Conservation (phyloP, 305 asterid genomes). For the Petunia hybrid region DNA sequence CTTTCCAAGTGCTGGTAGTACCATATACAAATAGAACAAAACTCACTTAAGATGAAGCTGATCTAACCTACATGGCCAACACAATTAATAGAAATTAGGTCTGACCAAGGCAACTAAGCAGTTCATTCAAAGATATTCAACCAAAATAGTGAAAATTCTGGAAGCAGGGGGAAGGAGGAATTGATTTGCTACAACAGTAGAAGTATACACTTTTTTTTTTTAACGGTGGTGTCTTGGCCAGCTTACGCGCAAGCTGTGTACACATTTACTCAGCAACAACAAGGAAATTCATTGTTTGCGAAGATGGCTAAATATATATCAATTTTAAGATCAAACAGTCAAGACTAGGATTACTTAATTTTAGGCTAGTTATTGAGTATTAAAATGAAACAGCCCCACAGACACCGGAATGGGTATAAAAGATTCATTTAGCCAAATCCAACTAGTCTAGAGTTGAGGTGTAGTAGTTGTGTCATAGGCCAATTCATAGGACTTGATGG, state of each 20-base stretch:
- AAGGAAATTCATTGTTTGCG: not conserved
- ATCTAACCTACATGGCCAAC: not conserved
- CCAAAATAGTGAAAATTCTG: too few species aligned
- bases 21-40: not conserved
- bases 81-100: conserved; percentile 9
- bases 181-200: not conserved
- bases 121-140: too few species aligned
- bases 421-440: too few species aligned
- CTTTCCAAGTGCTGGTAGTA: not conserved
- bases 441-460: too few species aligned
- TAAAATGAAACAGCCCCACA: not conserved
- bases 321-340: not conserved
- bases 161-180: not conserved
- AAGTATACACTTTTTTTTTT: too few species aligned
- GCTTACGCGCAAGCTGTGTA: too few species aligned
- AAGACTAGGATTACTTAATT: not conserved
- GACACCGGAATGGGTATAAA: too few species aligned
- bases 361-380: not conserved
- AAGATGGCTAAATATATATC: not conserved
- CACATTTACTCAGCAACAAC: not conserved
- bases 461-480: too few species aligned
- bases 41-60: not conserved
- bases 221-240: too few species aligned
- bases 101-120: too few species aligned
- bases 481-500: too few species aligned